These are phyloP conservation scores for Amaranthus hypochondriacus DNA, from an alignment of 148 eudicot genomes.

Conservation along the genomic window DNA sequence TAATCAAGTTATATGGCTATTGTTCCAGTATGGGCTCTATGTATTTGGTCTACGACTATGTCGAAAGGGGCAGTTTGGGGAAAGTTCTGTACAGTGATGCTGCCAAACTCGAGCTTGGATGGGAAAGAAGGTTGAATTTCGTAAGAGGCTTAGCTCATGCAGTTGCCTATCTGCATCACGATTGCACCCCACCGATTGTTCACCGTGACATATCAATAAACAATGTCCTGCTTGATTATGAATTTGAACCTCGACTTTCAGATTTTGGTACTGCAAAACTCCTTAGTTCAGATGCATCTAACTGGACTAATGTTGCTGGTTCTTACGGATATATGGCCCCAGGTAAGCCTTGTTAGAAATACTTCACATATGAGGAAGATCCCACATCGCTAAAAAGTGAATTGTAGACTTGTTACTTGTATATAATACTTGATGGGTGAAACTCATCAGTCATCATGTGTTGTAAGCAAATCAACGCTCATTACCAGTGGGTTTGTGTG, in stretches of 20 bases:
- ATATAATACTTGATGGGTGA: background rate
- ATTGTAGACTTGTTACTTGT: too few species aligned
- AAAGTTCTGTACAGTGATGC: slow-evolving; percentile 20
- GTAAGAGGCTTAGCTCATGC: slow-evolving; percentile 24
- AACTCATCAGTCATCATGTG: too few species aligned
- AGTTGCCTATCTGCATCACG: slow-evolving; percentile 48
- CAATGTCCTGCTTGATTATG: slow-evolving; percentile 55
- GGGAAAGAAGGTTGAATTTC: slow-evolving; percentile 19
- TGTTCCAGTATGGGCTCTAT: slow-evolving; percentile 14
- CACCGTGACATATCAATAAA: slow-evolving; percentile 73
- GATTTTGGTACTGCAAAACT: slow-evolving; percentile 73
- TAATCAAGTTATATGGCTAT: slow-evolving; percentile 28
- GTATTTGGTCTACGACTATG: slow-evolving; percentile 27
- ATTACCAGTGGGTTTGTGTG: too few species aligned
- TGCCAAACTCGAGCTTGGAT: slow-evolving; percentile 21
- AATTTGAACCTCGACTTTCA: slow-evolving; percentile 64
- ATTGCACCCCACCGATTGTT: slow-evolving; percentile 65
- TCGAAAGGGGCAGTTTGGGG: slow-evolving; percentile 33
- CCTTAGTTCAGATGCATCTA: slow-evolving; percentile 42
- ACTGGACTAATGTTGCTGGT: slow-evolving; percentile 62
- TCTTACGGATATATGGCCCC: slow-evolving; percentile 93
- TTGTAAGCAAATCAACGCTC: background rate
- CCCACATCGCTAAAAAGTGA: too few species aligned
- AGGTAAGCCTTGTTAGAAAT: slow-evolving; percentile 31
- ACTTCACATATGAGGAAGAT: too few species aligned